Evolutionary conservation across 2,329 filamentous ascomycete species (phyloP).

Genomic region (Claviceps sp.): DNA sequence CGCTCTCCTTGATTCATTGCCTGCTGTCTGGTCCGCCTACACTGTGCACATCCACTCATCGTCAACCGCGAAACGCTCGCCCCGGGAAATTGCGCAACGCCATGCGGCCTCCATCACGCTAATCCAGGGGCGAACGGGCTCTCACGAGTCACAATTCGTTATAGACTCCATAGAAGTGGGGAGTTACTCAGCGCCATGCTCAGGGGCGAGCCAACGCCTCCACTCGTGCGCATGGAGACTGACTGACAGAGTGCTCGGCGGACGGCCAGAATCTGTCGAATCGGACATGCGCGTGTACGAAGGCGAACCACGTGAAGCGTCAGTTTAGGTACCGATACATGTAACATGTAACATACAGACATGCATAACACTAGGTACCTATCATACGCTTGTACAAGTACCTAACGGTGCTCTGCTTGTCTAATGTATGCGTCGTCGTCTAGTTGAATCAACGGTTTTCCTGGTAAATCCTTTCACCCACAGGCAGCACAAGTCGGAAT

Average conservation of each 20-base stretch:
- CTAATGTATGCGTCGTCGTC: too few relatives aligned
- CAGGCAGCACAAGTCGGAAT: too few relatives aligned
- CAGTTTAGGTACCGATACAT: too few relatives aligned
- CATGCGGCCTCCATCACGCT: conserved; percentile 5
- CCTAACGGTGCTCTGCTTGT: neutral
- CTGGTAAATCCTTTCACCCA: too few relatives aligned
- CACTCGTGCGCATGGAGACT: neutral
- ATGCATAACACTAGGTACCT: too few relatives aligned
- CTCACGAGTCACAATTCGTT: neutral
- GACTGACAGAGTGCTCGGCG: neutral
- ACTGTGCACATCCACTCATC: neutral
- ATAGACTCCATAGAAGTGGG: neutral
- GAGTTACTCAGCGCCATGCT: neutral
- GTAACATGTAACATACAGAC: too few relatives aligned
- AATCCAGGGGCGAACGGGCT: conserved; percentile 8
- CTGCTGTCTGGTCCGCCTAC: neutral
- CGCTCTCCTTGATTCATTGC: neutral
- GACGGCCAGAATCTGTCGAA: neutral
- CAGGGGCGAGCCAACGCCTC: conserved; percentile 1
- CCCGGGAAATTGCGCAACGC: conserved; percentile 1
- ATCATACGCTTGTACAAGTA: too few relatives aligned
- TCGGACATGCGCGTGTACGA: neutral
- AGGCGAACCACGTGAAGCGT: too few relatives aligned
- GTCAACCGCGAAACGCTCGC: neutral
- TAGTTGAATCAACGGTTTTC: too few relatives aligned